A percentile compares a stretch with the other conserved stretches of the same genome.
These are phyloP conservation scores for Flaveria robusta DNA, from an alignment of 129 eudicot species.

Conservation along the genomic window DNA sequence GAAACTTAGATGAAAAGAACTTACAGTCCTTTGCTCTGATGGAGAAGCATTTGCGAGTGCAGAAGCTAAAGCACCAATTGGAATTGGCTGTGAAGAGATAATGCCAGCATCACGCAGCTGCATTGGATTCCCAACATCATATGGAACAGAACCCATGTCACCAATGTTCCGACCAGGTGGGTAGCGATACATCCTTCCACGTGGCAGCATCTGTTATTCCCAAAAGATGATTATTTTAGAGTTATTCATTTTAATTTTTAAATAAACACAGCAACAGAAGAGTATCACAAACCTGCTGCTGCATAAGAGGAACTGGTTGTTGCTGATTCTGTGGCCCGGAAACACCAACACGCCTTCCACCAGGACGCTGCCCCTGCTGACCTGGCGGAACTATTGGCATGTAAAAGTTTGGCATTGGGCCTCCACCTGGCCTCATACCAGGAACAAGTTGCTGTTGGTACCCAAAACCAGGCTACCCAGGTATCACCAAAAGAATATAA, in stretches of 20 bases:
- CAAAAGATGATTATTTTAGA: background rate
- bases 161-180: slow-evolving; percentile 74
- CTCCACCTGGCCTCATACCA: slow-evolving; percentile 77
- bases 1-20: background rate
- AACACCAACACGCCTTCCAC: slow-evolving; percentile 65
- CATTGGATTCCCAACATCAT: slow-evolving; percentile 65
- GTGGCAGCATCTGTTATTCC: slow-evolving; percentile 68
- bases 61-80: slow-evolving; percentile 83
- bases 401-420: slow-evolving; percentile 75
- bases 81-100: slow-evolving; percentile 56
- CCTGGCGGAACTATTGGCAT: slow-evolving; percentile 83
- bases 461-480: slow-evolving; percentile 79
- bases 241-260: background rate
- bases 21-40: slow-evolving; percentile 72
- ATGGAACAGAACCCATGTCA: slow-evolving; percentile 66
- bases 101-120: slow-evolving; percentile 64
- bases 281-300: slow-evolving; percentile 64
- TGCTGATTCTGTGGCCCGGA: slow-evolving; percentile 67
- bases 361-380: slow-evolving; percentile 84
- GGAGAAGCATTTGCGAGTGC: slow-evolving; percentile 87
- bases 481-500: background rate
- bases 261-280: background rate
- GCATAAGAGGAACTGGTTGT: slow-evolving; percentile 66
- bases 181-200: slow-evolving; percentile 70
- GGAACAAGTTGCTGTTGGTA: slow-evolving; percentile 96